These are phyloP conservation scores for Cyberlindnera xishuangbannaensis DNA, from an alignment of 805 yeast species.

Conservation along the genomic window DNA sequence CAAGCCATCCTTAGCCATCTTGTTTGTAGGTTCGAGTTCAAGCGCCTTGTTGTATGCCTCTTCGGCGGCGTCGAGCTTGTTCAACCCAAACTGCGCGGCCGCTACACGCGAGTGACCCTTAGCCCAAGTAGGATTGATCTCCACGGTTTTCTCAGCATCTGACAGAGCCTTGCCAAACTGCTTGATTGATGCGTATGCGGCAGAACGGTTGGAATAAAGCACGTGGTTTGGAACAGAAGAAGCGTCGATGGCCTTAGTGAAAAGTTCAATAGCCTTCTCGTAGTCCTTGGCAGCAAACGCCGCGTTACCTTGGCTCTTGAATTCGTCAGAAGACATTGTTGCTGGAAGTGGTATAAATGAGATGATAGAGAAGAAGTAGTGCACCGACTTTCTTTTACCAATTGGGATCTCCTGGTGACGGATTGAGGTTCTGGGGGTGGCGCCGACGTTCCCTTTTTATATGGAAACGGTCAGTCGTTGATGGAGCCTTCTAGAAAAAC, in stretches of 20 bases:
- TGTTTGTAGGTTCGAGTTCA: constrained; percentile 72
- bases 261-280: constrained; percentile 69
- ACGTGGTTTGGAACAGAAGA: constrained; percentile 86
- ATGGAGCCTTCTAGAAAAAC: constrained; percentile 11
- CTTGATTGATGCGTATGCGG: constrained; percentile 75
- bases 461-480: too few relatives aligned
- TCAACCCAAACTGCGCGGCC: constrained; percentile 88
- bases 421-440: too few relatives aligned
- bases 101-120: constrained; percentile 93
- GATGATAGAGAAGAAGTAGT: too few relatives aligned
- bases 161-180: constrained; percentile 67
- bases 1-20: constrained; percentile 83
- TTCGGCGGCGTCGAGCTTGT: constrained; percentile 70
- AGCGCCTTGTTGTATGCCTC: constrained; percentile 70
- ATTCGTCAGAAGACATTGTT: constrained; percentile 61
- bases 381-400: too few relatives aligned
- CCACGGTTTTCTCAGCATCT: constrained; percentile 82
- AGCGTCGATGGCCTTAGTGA: constrained; percentile 82
- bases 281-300: constrained; percentile 87
- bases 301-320: constrained; percentile 88
- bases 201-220: constrained; percentile 89
- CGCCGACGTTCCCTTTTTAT: too few relatives aligned
- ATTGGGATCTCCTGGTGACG: too few relatives aligned
- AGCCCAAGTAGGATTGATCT: constrained; percentile 84
- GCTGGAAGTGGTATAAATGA: too few relatives aligned